Base-by-base conservation (phyloP, 2,329 filamentous ascomycete species). In the Diaporthe sp. region DNA sequence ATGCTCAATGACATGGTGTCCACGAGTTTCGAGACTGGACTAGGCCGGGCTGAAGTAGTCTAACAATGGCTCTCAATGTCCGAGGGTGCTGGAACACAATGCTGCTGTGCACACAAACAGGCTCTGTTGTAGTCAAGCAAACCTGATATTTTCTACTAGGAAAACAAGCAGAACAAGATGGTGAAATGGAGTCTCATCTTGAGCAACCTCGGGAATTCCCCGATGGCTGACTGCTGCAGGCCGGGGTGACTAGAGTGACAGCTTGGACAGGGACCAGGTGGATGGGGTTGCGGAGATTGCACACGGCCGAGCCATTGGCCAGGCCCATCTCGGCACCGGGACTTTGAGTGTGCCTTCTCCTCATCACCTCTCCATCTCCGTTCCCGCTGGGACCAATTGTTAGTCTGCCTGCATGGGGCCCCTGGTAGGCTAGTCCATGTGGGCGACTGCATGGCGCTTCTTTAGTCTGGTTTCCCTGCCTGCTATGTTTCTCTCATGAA, bases 301-400 rank as follows among this genome's bases (percentile, higher is more conserved):
- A 54, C 64, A 40, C 64, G 64, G 64, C 64, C 64, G 33, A 54
- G 64, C 64, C 64, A 68, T 68, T 68, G 64, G 64, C 64, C 64
- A 68, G 64, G 7, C 30, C 61, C 64, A 35, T 40, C 64, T 68
- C 64, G 64, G 64, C 64, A 68, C 64, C 47, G 64, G 45, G 64
- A 68, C 45, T 40, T 54, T 10, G 64, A 47, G 47, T 52, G 47
- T 25, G n/a, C 45, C 47, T 68, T 54, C 64, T 68, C 64, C 64
- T 68, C 64, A 68, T 54, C 33, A 68, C 64, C 45, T 67, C 30
- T 52, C 45, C 64, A 52, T 52, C 22, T 19, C 42, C 61, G 25
- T 35, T 25, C 30, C 12, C 5, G 50, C 30, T 47, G 61, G 33
- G 30, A 50, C 45, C 45, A 52, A 67, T 67, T 47, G 10, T 13